Evolutionary conservation across 164 flowering plant genomes (phyloP).

Genomic region (Vitis rotundifolia): DNA sequence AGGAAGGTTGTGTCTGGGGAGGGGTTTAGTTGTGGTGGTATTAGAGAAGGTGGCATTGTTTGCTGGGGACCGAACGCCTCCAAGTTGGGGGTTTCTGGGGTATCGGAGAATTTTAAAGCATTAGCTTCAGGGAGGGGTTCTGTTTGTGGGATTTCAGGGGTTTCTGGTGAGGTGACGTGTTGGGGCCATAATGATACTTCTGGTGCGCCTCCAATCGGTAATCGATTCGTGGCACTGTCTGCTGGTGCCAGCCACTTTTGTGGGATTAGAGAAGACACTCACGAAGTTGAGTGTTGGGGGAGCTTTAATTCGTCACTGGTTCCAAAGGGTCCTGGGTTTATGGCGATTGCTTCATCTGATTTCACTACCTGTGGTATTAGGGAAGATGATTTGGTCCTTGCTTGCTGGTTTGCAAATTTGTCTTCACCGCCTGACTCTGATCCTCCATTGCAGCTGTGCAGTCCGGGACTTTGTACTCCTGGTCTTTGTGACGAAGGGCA

Average conservation of each 20-base stretch:
- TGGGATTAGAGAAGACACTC: conserved; percentile 75
- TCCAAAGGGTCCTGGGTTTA: conserved; percentile 70
- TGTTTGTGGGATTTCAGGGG: conserved; percentile 59
- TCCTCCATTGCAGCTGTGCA: conserved; percentile 83
- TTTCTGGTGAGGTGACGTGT: conserved; percentile 57
- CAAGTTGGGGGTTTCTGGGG: conserved; percentile 26
- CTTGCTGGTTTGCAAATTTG: conserved; percentile 70
- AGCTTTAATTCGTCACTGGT: conserved; percentile 50
- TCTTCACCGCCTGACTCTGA: conserved; percentile 37
- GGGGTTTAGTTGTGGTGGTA: conserved; percentile 74
- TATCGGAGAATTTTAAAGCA: conserved; percentile 28
- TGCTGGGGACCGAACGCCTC: conserved; percentile 78
- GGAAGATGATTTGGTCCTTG: conserved; percentile 75
- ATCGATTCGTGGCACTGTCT: conserved; percentile 53
- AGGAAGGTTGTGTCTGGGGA: conserved; percentile 72
- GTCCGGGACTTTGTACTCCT: conserved; percentile 75
- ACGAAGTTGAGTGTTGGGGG: conserved; percentile 90
- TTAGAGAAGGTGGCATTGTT: conserved; percentile 51
- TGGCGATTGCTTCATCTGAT: conserved; percentile 77
- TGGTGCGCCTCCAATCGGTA: conserved; percentile 32
- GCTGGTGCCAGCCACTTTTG: conserved; percentile 79
- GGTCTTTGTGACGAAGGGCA: conserved; percentile 49
- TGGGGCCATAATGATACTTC: conserved; percentile 51
- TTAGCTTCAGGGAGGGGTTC: conserved; percentile 45
- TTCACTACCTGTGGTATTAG: conserved; percentile 70